Evolutionary conservation across 2,329 filamentous ascomycete species (phyloP).

Genomic region (Fusarium goolgardi): DNA sequence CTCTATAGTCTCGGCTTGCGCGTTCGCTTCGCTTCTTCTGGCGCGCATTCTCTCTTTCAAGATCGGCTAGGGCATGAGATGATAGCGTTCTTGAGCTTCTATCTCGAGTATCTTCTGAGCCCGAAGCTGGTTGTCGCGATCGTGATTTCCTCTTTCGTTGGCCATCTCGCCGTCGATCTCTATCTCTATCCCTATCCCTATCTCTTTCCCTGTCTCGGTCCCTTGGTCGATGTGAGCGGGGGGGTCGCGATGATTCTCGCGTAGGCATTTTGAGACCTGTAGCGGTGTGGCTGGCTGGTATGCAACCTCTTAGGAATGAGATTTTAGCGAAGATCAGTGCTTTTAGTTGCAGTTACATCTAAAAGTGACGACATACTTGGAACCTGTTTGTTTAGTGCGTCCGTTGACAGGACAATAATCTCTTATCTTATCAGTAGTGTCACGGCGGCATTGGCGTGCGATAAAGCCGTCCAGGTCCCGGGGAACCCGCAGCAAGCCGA

Average conservation of each 20-base stretch:
- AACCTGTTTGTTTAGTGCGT: conserved; percentile 37
- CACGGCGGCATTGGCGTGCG: conserved; percentile 31
- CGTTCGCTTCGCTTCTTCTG: conserved; percentile 55
- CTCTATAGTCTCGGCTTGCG: conserved; percentile 27
- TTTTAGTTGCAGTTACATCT: conserved; percentile 17
- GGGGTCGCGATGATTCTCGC: conserved; percentile 50
- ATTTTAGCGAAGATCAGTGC: conserved; percentile 22
- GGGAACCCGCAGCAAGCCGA: conserved; percentile 55
- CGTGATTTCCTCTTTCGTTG: conserved; percentile 53
- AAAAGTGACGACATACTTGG: conserved; percentile 35
- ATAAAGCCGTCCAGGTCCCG: conserved; percentile 41
- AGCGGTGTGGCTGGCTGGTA: conserved; percentile 42
- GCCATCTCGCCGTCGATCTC: conserved; percentile 46
- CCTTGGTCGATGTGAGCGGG: conserved; percentile 44
- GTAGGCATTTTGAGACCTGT: conserved; percentile 51
- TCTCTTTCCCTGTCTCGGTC: conserved; percentile 36
- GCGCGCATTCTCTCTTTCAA: conserved; percentile 69
- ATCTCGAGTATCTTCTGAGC: conserved; percentile 51
- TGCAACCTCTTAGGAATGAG: conserved; percentile 35
- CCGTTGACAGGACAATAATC: conserved; percentile 56
- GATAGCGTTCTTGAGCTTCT: conserved; percentile 53
- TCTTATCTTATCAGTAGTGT: conserved; percentile 50
- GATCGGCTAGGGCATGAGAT: conserved; percentile 70
- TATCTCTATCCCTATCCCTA: conserved; percentile 43
- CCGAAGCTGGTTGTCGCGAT: conserved; percentile 49